Conservation (phyloP, 495 filamentous ascomycete genomes). For the Tetracladium setigerum region DNA sequence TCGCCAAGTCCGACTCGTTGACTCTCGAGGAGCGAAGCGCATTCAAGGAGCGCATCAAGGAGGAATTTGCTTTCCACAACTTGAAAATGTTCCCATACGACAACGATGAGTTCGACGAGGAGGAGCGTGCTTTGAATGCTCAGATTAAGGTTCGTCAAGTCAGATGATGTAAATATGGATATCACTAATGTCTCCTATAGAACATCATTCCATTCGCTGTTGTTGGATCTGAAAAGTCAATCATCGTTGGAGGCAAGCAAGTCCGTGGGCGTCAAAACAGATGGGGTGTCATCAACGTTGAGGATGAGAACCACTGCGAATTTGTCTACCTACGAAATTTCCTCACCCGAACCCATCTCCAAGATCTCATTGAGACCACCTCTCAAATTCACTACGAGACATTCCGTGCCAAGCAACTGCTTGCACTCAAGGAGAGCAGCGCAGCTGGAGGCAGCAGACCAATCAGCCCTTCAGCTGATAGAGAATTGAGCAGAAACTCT, state of each 20-base stretch:
- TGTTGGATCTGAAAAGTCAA: conserved; percentile 94
- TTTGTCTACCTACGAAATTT: conserved; percentile 98
- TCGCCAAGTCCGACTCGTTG: conserved; percentile 95
- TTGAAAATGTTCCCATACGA: conserved; percentile 99
- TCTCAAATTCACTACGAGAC: conserved; percentile 99
- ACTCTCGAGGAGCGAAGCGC: conserved; percentile 91
- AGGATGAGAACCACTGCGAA: conserved; percentile 99
- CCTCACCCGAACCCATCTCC: conserved; percentile 89
- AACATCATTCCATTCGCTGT: conserved; percentile 96
- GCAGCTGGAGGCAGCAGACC: conserved; percentile 80
- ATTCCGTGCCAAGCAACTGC: conserved; percentile 97
- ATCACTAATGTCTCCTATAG: conserved; percentile 38
- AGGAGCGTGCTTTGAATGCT: conserved; percentile 87
- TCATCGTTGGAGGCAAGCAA: conserved; percentile 95
- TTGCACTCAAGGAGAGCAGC: conserved; percentile 96
- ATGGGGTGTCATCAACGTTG: conserved; percentile 99
- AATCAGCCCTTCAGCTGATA: conserved; percentile 88
- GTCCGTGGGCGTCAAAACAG: conserved; percentile 97
- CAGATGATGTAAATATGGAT: neutral
- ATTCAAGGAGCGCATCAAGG: conserved; percentile 99
- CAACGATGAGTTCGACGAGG: conserved; percentile 96
- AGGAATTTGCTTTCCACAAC: conserved; percentile 99
- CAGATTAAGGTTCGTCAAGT: conserved; percentile 78
- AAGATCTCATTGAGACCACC: conserved; percentile 99
- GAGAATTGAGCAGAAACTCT: conserved; percentile 92